Evolutionary conservation across 441 rosid genomes (phyloP).

Genomic region (Adansonia rubrostipa): DNA sequence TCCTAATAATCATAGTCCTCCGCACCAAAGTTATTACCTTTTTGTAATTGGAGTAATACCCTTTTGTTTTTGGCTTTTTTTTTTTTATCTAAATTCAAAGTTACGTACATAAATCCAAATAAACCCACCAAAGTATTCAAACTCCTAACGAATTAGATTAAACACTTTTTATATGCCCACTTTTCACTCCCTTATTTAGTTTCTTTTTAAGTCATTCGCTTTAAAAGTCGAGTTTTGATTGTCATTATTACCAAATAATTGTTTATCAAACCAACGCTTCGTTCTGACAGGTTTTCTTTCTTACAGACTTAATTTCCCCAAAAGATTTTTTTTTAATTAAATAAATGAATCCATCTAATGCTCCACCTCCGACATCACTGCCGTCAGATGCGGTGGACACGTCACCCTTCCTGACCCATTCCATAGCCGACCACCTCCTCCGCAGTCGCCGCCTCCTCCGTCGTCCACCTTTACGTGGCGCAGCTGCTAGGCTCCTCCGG

Average conservation of each 20-base stretch:
- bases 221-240: neutral
- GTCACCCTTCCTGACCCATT: slow-evolving; percentile 60
- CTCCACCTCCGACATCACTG: slow-evolving; percentile 33
- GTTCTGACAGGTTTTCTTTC: slow-evolving; percentile 6
- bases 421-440: slow-evolving; percentile 53
- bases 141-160: neutral
- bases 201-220: neutral
- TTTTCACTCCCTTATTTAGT: neutral
- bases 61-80: neutral
- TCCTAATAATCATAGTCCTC: neutral
- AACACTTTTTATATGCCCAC: neutral
- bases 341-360: slow-evolving; percentile 41
- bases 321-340: neutral
- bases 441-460: slow-evolving; percentile 63
- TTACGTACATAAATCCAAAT: slow-evolving; percentile 10
- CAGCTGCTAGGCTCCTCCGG: slow-evolving; percentile 63
- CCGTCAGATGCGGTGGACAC: slow-evolving; percentile 47
- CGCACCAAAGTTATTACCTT: neutral
- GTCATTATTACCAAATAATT: neutral
- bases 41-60: neutral
- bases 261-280: neutral
- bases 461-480: slow-evolving; percentile 59
- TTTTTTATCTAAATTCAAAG: neutral
- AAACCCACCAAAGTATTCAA: slow-evolving; percentile 20
- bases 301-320: neutral